Conservation (phyloP, 2,329 filamentous ascomycete genomes). For the Trichoderma citrinoviride region DNA sequence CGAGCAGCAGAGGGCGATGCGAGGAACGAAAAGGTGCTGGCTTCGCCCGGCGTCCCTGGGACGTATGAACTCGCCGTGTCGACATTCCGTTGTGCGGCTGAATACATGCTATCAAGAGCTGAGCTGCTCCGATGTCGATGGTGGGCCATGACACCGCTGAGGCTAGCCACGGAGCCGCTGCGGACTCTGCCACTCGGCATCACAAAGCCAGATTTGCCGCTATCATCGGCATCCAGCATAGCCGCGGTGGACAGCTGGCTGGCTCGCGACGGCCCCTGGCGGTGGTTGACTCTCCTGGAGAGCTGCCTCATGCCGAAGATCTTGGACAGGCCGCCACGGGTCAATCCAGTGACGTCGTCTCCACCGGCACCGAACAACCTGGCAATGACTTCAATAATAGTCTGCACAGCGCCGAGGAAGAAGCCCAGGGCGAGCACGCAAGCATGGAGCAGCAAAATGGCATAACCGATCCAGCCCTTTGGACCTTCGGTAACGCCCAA, state of each 20-base stretch:
- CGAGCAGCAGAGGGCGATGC: conserved; percentile 53
- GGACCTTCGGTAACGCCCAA: conserved; percentile 73
- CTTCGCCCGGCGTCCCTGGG: conserved; percentile 70
- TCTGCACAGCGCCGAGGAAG: conserved; percentile 87
- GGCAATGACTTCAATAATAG: conserved; percentile 82
- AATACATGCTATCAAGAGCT: conserved; percentile 50
- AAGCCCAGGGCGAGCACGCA: conserved; percentile 87
- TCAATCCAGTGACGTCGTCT: conserved; percentile 65
- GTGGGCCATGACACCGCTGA: conserved; percentile 47
- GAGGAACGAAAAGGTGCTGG: conserved; percentile 70
- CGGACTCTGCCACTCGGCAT: conserved; percentile 54
- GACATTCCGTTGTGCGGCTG: conserved; percentile 45
- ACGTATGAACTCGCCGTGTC: conserved; percentile 64
- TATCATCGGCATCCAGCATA: conserved; percentile 70
- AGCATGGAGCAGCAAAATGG: conserved; percentile 81
- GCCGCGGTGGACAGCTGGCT: conserved; percentile 80
- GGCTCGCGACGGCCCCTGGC: conserved; percentile 64
- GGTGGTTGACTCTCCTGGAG: conserved; percentile 66
- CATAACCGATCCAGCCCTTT: conserved; percentile 94
- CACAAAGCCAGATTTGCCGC: conserved; percentile 59
- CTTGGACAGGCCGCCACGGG: conserved; percentile 80
- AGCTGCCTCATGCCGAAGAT: conserved; percentile 90
- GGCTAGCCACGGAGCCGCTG: conserved; percentile 61
- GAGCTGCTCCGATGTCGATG: conserved; percentile 54
- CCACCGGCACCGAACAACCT: conserved; percentile 79